phyloP scores from a whole-genome alignment of 1,139 yeast genomes.

The Fermentozyma sake region DNA sequence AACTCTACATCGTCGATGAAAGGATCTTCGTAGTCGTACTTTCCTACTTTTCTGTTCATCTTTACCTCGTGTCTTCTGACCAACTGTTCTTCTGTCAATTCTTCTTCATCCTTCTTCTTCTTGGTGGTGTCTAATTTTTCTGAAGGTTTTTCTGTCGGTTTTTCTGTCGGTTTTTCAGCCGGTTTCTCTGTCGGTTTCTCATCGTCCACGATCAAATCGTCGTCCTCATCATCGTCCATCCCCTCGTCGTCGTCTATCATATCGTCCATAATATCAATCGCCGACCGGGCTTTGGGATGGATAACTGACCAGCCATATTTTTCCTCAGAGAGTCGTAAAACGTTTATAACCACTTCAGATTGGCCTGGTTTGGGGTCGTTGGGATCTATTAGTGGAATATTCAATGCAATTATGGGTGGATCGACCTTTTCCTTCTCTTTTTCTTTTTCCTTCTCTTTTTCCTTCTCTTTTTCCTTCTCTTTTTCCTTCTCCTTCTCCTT shows the following conservation, averaged over 20 bases:
- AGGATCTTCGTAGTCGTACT: constrained; percentile 90
- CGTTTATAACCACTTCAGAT: constrained; percentile 73
- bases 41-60: constrained; percentile 72
- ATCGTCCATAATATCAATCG: constrained; percentile 59
- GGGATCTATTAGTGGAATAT: constrained; percentile 52
- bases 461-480: constrained; percentile 8
- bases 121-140: too few relatives aligned
- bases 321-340: constrained; percentile 75
- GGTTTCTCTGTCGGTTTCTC: constrained; percentile 14
- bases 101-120: constrained; percentile 36
- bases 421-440: constrained; percentile 27
- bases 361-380: constrained; percentile 55
- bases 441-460: constrained; percentile 14
- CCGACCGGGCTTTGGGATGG: constrained; percentile 64
- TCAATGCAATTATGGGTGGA: constrained; percentile 46
- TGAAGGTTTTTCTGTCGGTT: constrained; percentile 2
- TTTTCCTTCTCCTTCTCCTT: constrained; percentile 7
- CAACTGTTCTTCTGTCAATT: constrained; percentile 44
- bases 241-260: constrained; percentile 59
- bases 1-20: constrained; percentile 94
- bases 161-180: constrained; percentile 2
- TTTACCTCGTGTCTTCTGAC: constrained; percentile 40
- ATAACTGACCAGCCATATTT: constrained; percentile 77
- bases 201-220: constrained; percentile 40
- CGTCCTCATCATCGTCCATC: constrained; percentile 55